These are phyloP conservation scores for Peronospora destructor DNA, from an alignment of 352 stramenopile genomes.

Conservation along the genomic window DNA sequence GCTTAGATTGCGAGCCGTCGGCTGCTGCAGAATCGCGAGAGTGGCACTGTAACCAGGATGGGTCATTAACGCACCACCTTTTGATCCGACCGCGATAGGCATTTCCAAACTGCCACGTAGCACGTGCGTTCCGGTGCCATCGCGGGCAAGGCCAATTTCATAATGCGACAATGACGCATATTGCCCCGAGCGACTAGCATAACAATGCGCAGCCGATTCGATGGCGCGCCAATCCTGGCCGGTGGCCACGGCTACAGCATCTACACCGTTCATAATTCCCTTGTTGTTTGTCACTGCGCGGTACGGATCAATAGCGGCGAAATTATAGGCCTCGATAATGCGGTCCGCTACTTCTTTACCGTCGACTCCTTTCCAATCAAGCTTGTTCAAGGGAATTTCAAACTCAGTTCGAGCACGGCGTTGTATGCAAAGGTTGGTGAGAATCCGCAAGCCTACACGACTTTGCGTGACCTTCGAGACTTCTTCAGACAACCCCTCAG, in stretches of 20 bases:
- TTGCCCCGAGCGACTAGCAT: constrained; percentile 65
- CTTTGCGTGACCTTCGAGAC: constrained; percentile 57
- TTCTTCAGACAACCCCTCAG: constrained; percentile 71
- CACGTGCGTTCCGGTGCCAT: constrained; percentile 35
- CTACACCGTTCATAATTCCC: constrained; percentile 85
- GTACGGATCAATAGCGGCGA: constrained; percentile 76
- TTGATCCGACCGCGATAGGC: constrained; percentile 74
- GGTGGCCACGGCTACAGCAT: constrained; percentile 71
- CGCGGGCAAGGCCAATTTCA: constrained; percentile 33
- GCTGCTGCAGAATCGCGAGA: constrained; percentile 70
- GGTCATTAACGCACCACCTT: constrained; percentile 74
- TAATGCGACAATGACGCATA: constrained; percentile 81
- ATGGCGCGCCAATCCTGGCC: constrained; percentile 84
- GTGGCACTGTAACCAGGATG: constrained; percentile 75
- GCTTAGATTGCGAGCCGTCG: constrained; percentile 50
- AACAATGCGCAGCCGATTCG: constrained; percentile 77
- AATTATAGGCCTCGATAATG: constrained; percentile 83
- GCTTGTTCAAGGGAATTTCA: constrained; percentile 63
- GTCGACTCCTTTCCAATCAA: constrained; percentile 77
- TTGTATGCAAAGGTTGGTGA: constrained; percentile 87
- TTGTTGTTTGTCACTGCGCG: constrained; percentile 87
- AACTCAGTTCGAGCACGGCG: constrained; percentile 60
- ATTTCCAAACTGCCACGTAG: constrained; percentile 70
- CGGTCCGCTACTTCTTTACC: constrained; percentile 63
- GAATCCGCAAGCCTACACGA: constrained; percentile 71